Percentiles rank a stretch among this genome's conserved stretches.
Evolutionary conservation across 176 grass and related monocot genomes (phyloP).

Genomic region (Saccharum spontaneum): DNA sequence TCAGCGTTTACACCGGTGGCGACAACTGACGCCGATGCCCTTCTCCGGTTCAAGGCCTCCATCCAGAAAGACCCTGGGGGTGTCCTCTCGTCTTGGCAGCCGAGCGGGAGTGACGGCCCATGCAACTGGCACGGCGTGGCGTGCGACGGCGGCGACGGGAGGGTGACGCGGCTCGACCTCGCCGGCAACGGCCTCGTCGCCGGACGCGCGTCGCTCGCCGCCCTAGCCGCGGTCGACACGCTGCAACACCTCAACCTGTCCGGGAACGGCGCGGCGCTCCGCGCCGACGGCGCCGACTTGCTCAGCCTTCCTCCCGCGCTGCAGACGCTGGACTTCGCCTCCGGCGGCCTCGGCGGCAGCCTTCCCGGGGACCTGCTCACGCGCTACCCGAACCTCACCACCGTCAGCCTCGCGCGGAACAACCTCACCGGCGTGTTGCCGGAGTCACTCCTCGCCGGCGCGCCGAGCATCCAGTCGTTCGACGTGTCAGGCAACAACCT

Average conservation of each 20-base stretch:
- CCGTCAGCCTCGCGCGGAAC: conserved; percentile 58
- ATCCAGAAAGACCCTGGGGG: conserved; percentile 49
- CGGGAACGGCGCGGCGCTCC: conserved; percentile 43
- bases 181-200: conserved; percentile 49
- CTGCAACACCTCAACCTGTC: conserved; percentile 73
- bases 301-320: conserved; percentile 43
- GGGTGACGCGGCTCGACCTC: conserved; percentile 68
- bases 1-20: not conserved
- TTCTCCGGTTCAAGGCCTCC: conserved; percentile 74
- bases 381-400: conserved; percentile 54
- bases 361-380: conserved; percentile 54
- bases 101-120: not conserved
- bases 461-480: conserved; percentile 44
- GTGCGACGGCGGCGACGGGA: conserved; percentile 48
- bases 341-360: conserved; percentile 52
- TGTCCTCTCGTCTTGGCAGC: conserved; percentile 63
- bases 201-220: conserved; percentile 33
- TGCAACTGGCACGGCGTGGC: conserved; percentile 79
- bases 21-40: conserved; percentile 43
- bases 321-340: conserved; percentile 60
- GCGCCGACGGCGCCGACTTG: conserved; percentile 48
- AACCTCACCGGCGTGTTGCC: conserved; percentile 74
- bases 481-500: conserved; percentile 91
- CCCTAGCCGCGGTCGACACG: conserved; percentile 45
- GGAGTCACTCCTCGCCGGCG: conserved; percentile 30